phyloP scores from a whole-genome alignment of 2,329 filamentous ascomycete species.

The Neopestalotiopsis sp. region DNA sequence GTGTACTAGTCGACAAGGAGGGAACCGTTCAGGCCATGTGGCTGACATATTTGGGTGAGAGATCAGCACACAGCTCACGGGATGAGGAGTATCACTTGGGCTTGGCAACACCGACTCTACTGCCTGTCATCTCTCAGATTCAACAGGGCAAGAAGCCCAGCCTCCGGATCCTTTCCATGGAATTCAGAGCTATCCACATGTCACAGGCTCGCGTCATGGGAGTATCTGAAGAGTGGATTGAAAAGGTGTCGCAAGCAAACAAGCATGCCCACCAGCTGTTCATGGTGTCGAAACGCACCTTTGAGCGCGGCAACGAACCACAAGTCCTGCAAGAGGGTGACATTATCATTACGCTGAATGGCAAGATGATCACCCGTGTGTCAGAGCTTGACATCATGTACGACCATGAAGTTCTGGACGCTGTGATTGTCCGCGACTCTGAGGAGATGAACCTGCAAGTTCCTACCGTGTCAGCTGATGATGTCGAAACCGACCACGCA shows the following conservation, averaged over 20 bases:
- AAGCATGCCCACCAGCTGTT: constrained; percentile 94
- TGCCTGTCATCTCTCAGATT: constrained; percentile 88
- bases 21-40: constrained; percentile 94
- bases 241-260: constrained; percentile 86
- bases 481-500: constrained; percentile 90
- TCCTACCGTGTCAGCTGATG: constrained; percentile 84
- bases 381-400: constrained; percentile 98
- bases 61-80: constrained; percentile 76
- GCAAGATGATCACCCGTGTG: constrained; percentile 89
- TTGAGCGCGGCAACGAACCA: constrained; percentile 58
- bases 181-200: constrained; percentile 96
- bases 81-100: constrained; percentile 98
- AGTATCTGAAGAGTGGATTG: constrained; percentile 93
- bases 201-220: constrained; percentile 97
- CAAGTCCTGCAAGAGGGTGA: constrained; percentile 84
- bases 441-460: constrained; percentile 78
- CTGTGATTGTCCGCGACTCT: constrained; percentile 84
- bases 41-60: constrained; percentile 95
- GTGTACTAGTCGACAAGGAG: constrained; percentile 87
- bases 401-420: constrained; percentile 80
- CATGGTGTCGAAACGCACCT: constrained; percentile 92
- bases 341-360: constrained; percentile 89
- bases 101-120: constrained; percentile 83
- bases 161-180: constrained; percentile 89
- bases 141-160: constrained; percentile 80